phyloP scores from a whole-genome alignment of 306 rosid genomes.

The Trifolium fragiferum region DNA sequence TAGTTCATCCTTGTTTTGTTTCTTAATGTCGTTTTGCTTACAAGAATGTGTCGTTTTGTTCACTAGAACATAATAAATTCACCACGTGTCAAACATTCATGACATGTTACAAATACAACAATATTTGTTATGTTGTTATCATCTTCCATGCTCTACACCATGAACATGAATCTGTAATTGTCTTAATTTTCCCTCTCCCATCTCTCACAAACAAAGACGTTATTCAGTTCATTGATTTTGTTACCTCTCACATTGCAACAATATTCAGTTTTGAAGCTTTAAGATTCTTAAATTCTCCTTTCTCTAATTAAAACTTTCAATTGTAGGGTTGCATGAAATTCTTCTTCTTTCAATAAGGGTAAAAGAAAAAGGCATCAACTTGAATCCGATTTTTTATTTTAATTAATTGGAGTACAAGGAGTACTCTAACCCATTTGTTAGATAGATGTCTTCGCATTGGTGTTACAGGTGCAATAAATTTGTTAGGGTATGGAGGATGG shows the following conservation, averaged over 20 bases:
- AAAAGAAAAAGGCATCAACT: background rate
- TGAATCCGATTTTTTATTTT: no score
- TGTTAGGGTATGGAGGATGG: slow-evolving; percentile 50
- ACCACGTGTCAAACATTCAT: slow-evolving; percentile 47
- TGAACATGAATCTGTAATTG: background rate
- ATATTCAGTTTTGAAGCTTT: background rate
- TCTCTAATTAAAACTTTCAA: background rate
- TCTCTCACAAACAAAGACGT: background rate
- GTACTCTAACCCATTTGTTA: no score
- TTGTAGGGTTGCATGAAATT: background rate
- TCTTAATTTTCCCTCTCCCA: slow-evolving; percentile 21
- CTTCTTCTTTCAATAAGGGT: background rate
- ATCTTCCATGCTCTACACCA: slow-evolving; percentile 22
- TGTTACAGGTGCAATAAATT: slow-evolving; percentile 71
- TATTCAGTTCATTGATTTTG: slow-evolving; percentile 3
- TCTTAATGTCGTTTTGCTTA: background rate
- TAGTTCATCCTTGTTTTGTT: background rate
- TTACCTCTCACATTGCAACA: background rate
- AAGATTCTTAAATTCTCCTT: background rate
- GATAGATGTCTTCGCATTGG: slow-evolving; percentile 65
- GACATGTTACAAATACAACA: slow-evolving; percentile 35
- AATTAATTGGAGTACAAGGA: no score
- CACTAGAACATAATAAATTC: background rate
- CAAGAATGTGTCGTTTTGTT: slow-evolving; percentile 22
- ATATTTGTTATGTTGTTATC: slow-evolving; percentile 55